These are phyloP conservation scores for Silene coronaria DNA, from an alignment of 179 eudicot species.

Conservation along the genomic window DNA sequence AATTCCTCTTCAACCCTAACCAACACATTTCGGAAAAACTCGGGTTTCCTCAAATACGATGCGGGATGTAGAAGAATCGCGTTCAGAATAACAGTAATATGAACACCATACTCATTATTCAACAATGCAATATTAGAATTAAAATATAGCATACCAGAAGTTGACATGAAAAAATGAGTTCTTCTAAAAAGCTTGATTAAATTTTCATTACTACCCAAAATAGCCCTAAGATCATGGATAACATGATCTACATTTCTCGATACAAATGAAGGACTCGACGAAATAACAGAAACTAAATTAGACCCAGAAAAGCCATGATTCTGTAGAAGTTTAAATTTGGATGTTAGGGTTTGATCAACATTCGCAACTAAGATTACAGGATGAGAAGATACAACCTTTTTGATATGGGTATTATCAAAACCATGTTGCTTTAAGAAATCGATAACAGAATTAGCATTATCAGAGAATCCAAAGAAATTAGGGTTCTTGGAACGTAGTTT, in stretches of 20 bases:
- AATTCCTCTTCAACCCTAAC: constrained; percentile 23
- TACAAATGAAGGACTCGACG: neutral
- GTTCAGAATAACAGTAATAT: constrained; percentile 11
- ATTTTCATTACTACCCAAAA: constrained; percentile 21
- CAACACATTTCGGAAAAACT: neutral
- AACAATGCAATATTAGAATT: constrained; percentile 25
- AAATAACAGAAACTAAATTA: neutral
- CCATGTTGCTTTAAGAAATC: too few relatives aligned
- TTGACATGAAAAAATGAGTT: neutral
- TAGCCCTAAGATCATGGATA: neutral
- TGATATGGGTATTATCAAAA: too few relatives aligned
- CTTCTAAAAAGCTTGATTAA: constrained; percentile 12
- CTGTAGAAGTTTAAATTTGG: constrained; percentile 21
- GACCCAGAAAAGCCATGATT: constrained; percentile 22
- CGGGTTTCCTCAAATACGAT: neutral
- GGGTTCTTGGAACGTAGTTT: too few relatives aligned
- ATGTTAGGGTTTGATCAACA: neutral
- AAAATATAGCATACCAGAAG: too few relatives aligned
- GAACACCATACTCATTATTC: constrained; percentile 10
- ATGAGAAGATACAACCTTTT: neutral
- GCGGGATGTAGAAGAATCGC: too few relatives aligned
- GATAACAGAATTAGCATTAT: too few relatives aligned
- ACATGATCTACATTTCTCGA: neutral
- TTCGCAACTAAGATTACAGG: neutral
- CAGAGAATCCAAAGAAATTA: too few relatives aligned